These are phyloP conservation scores for Castanopsis chinensis DNA, from an alignment of 306 rosid species.

Conservation along the genomic window DNA sequence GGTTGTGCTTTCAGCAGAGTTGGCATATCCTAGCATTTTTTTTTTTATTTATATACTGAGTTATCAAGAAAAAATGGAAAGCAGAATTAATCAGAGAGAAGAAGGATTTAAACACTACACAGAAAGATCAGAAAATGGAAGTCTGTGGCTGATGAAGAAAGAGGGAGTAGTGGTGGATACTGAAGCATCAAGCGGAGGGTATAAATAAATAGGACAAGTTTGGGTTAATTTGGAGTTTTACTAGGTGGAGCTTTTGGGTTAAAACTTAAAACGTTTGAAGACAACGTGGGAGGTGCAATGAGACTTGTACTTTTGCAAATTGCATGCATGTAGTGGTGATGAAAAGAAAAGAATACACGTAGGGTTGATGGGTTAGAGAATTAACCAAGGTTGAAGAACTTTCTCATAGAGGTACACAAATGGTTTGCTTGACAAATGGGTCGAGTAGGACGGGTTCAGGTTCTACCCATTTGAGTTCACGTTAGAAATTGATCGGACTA, in stretches of 20 bases:
- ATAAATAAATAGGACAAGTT: not conserved
- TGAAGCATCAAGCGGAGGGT: not conserved
- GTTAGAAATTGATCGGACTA: too few species aligned
- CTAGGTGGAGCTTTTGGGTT: not conserved
- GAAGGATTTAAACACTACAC: not conserved
- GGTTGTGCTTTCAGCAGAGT: conserved; percentile 12
- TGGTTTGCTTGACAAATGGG: too few species aligned
- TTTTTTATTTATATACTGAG: not conserved
- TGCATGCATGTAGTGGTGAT: too few species aligned
- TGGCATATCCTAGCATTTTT: not conserved
- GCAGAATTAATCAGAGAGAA: not conserved
- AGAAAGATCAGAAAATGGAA: not conserved
- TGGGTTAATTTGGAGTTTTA: not conserved
- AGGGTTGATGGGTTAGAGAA: not conserved
- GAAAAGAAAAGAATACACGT: not conserved
- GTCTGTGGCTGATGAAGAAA: not conserved
- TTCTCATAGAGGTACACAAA: not conserved
- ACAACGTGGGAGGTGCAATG: too few species aligned
- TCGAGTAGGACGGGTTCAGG: too few species aligned
- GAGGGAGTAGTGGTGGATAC: not conserved
- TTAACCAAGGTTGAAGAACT: not conserved
- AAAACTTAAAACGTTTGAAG: not conserved
- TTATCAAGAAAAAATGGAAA: not conserved
- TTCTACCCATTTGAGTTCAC: too few species aligned
- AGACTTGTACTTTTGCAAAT: too few species aligned